These are phyloP conservation scores for Epipyxis sp. DNA, from an alignment of 108 stramenopile species.

Conservation along the genomic window DNA sequence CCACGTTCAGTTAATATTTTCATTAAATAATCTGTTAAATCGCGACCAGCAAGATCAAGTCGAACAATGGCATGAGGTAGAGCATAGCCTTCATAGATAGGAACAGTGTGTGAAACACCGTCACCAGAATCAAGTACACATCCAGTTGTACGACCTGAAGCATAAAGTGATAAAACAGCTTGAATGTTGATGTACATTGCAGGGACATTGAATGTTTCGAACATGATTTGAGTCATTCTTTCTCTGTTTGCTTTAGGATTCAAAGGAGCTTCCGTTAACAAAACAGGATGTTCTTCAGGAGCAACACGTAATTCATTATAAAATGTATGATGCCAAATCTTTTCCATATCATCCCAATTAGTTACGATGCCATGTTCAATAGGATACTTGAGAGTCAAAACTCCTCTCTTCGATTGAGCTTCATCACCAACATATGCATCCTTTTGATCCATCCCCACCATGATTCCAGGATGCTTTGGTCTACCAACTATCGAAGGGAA, in stretches of 20 bases:
- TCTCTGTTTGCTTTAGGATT: not conserved
- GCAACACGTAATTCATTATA: not conserved
- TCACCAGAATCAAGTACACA: not conserved
- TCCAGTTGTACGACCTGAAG: not conserved
- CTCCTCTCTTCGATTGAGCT: not conserved
- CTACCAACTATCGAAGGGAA: constrained; percentile 72
- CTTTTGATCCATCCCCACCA: constrained; percentile 94
- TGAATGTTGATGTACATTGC: not conserved
- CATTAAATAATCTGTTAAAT: not conserved
- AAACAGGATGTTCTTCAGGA: not conserved
- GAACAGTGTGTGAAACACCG: not conserved
- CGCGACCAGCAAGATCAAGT: not conserved
- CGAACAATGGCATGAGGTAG: not conserved
- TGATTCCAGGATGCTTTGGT: constrained; percentile 87
- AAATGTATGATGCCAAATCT: not conserved
- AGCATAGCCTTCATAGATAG: not conserved
- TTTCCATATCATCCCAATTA: constrained; percentile 9
- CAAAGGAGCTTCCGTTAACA: not conserved
- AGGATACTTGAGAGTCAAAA: not conserved
- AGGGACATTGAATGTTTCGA: not conserved
- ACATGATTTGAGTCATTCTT: not conserved
- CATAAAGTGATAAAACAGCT: not conserved
- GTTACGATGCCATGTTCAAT: not conserved
- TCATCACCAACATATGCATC: not conserved
- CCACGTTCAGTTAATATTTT: not conserved